Evolutionary conservation across 164 flowering plant species (phyloP).

Genomic region (Chimonanthus salicifolius): DNA sequence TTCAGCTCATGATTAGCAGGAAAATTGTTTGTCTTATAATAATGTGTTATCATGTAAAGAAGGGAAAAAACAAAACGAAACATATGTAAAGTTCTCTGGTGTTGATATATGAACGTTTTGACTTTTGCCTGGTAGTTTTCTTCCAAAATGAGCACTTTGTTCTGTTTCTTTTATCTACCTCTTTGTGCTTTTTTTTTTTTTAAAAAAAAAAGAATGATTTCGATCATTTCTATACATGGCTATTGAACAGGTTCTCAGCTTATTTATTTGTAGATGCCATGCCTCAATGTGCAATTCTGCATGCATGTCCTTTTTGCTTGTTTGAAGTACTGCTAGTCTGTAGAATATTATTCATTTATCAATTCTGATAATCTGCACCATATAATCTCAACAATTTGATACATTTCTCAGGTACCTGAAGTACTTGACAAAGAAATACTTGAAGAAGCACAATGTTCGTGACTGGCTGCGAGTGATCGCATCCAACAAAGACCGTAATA

Average conservation of each 20-base stretch:
- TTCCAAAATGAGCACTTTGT: too few relatives aligned
- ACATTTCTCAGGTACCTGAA: constrained; percentile 47
- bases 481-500: constrained; percentile 60
- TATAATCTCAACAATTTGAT: not conserved
- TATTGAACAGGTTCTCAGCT: not conserved
- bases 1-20: too few relatives aligned
- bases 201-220: too few relatives aligned
- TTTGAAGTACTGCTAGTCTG: not conserved
- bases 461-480: constrained; percentile 81
- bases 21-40: too few relatives aligned
- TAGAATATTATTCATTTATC: too few relatives aligned
- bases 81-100: too few relatives aligned
- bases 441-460: constrained; percentile 74
- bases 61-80: too few relatives aligned
- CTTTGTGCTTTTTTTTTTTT: not conserved
- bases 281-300: not conserved
- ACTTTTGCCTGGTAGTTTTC: too few relatives aligned
- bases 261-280: not conserved
- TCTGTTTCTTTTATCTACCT: too few relatives aligned
- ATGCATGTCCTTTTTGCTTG: not conserved
- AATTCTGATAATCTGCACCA: not conserved
- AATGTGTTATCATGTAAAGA: too few relatives aligned
- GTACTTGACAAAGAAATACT: constrained; percentile 67
- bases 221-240: not conserved
- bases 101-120: too few relatives aligned